phyloP scores from a whole-genome alignment of 2,329 filamentous ascomycete genomes.

The Onygenales sp. region DNA sequence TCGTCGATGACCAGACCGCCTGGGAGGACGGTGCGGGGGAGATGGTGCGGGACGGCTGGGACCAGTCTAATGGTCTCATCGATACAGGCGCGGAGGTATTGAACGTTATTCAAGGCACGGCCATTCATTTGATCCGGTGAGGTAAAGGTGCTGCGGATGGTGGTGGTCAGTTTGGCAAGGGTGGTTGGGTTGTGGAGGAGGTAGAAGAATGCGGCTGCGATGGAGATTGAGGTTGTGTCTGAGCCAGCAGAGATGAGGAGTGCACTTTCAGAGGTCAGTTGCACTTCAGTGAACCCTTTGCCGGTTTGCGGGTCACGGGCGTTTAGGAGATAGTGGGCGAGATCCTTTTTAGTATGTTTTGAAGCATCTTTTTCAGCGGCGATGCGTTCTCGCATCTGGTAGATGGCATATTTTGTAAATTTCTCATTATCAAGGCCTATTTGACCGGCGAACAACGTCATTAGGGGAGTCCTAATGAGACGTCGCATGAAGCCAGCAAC shows the following conservation, averaged over 20 bases:
- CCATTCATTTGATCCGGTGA: slow-evolving; percentile 28
- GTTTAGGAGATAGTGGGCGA: slow-evolving; percentile 40
- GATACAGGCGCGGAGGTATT: slow-evolving; percentile 36
- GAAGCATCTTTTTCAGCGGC: slow-evolving; percentile 16
- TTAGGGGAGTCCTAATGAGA: slow-evolving; percentile 10
- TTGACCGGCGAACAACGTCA: slow-evolving; percentile 13
- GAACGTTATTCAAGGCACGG: slow-evolving; percentile 22
- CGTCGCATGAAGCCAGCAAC: slow-evolving; percentile 9
- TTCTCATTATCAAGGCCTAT: slow-evolving; percentile 10
- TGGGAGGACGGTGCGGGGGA: slow-evolving; percentile 22
- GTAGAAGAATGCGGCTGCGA: slow-evolving; percentile 33
- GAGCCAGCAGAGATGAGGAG: slow-evolving; percentile 40
- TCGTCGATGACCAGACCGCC: slow-evolving; percentile 25
- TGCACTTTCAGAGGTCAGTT: slow-evolving; percentile 42
- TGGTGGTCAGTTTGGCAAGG: slow-evolving; percentile 20
- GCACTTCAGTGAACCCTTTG: slow-evolving; percentile 33
- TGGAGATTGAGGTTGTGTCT: slow-evolving; percentile 32
- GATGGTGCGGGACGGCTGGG: slow-evolving; percentile 18
- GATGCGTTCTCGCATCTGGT: slow-evolving; percentile 37
- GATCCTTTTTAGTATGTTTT: slow-evolving; percentile 33
- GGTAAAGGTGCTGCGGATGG: slow-evolving; percentile 26
- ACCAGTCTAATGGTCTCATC: slow-evolving; percentile 27
- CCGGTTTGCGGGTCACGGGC: slow-evolving; percentile 39
- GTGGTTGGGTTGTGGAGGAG: slow-evolving; percentile 23
- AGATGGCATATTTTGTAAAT: slow-evolving; percentile 11